Percentiles rank a stretch among this genome's conserved stretches.
phyloP scores from a whole-genome alignment of 176 grass and related monocot genomes.

The Bolboschoenus planiculmis region DNA sequence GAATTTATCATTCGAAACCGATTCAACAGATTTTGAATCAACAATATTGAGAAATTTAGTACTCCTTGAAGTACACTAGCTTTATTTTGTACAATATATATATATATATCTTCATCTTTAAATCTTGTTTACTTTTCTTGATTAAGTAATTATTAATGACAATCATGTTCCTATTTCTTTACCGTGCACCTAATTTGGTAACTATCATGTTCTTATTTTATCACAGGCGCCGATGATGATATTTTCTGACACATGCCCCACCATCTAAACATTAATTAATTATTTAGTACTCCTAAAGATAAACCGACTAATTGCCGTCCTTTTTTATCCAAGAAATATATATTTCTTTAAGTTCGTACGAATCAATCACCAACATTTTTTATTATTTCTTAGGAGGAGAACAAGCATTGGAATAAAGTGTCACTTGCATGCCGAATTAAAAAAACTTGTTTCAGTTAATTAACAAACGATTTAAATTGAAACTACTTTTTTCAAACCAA shows the following conservation, averaged over 20 bases:
- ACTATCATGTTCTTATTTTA: neutral
- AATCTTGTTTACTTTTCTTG: neutral
- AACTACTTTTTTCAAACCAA: too few species aligned
- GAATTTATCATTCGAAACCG: too few species aligned
- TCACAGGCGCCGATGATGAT: neutral
- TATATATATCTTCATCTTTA: neutral
- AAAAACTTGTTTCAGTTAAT: neutral
- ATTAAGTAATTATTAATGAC: neutral
- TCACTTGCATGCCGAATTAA: neutral
- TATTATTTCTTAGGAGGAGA: neutral
- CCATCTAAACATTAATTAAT: neutral
- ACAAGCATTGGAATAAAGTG: neutral
- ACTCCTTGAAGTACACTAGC: too few species aligned
- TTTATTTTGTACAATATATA: too few species aligned
- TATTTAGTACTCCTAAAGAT: neutral
- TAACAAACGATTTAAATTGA: too few species aligned
- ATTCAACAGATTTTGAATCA: too few species aligned
- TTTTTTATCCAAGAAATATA: conserved; percentile 1
- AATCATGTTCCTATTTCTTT: too few species aligned
- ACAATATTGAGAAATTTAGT: too few species aligned
- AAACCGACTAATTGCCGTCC: neutral
- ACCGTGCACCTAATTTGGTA: neutral
- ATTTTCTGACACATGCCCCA: conserved; percentile 13
- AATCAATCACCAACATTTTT: neutral
- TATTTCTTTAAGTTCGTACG: neutral